Conservation (phyloP, 1,284 basidiomycete genomes). For the Ganoderma meredithae region DNA sequence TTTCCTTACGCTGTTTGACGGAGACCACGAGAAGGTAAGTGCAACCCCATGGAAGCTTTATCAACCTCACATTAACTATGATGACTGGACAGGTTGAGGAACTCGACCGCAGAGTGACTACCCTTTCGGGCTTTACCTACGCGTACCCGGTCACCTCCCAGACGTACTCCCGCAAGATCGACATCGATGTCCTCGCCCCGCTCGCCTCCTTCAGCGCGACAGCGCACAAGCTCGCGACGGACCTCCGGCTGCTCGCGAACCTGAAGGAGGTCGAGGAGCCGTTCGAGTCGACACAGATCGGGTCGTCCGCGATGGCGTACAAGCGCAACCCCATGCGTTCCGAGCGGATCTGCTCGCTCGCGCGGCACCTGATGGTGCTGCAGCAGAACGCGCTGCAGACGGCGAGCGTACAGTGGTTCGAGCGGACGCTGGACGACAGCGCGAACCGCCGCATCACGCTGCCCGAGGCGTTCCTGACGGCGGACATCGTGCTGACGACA, state of each 20-base stretch:
- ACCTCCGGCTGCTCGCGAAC: slow-evolving; percentile 91
- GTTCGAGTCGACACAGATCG: slow-evolving; percentile 99
- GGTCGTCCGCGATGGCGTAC: slow-evolving; percentile 99
- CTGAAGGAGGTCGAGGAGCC: slow-evolving; percentile 99
- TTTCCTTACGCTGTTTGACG: slow-evolving; percentile 95
- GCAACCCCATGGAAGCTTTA: background rate
- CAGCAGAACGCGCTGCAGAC: slow-evolving; percentile 96
- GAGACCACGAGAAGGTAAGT: slow-evolving; percentile 87
- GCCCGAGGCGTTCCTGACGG: slow-evolving; percentile 96
- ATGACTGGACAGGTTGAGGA: slow-evolving; percentile 73
- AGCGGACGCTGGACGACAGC: slow-evolving; percentile 94
- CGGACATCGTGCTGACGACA: slow-evolving; percentile 95
- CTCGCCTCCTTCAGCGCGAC: slow-evolving; percentile 94
- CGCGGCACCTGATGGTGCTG: slow-evolving; percentile 91
- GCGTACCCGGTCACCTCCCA: slow-evolving; percentile 98
- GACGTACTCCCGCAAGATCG: slow-evolving; percentile 98
- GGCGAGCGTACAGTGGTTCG: slow-evolving; percentile 93
- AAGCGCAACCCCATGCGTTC: slow-evolving; percentile 99
- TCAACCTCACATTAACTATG: background rate
- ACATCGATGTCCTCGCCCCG: slow-evolving; percentile 91
- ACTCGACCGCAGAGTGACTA: slow-evolving; percentile 89
- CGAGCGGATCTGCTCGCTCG: slow-evolving; percentile 95
- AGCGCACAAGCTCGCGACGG: slow-evolving; percentile 98
- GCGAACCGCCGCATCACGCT: slow-evolving; percentile 97
- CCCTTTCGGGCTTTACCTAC: slow-evolving; percentile 91